phyloP scores from a whole-genome alignment of 495 filamentous ascomycete species.

The Thermochaetoides thermophila region DNA sequence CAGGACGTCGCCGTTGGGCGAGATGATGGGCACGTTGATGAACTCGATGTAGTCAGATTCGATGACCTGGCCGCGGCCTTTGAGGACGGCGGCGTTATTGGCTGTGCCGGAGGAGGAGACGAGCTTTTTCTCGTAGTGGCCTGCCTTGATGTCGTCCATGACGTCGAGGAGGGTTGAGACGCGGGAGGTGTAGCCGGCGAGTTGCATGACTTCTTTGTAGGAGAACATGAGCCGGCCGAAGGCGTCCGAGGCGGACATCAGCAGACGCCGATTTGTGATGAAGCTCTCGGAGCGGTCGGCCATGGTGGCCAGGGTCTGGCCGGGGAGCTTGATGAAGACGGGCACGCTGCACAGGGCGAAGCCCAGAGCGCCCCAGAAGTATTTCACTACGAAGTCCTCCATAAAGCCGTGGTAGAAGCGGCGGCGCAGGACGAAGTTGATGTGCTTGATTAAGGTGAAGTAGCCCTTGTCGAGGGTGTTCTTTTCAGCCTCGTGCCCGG shows the following conservation, averaged over 20 bases:
- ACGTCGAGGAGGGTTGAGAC: conserved; percentile 81
- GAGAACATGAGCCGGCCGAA: conserved; percentile 97
- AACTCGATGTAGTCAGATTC: conserved; percentile 79
- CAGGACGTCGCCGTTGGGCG: conserved; percentile 86
- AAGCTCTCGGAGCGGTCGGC: conserved; percentile 91
- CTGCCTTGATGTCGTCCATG: conserved; percentile 81
- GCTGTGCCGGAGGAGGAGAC: conserved; percentile 73
- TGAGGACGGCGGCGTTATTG: conserved; percentile 63
- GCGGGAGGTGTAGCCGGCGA: conserved; percentile 88
- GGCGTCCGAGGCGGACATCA: conserved; percentile 83
- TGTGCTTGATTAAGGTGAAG: conserved; percentile 96
- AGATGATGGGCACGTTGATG: conserved; percentile 87
- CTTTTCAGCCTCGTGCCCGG: conserved; percentile 91
- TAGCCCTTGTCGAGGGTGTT: conserved; percentile 96
- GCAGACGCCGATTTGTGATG: conserved; percentile 83
- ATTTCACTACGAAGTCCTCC: conserved; percentile 99
- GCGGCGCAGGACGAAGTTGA: conserved; percentile 82
- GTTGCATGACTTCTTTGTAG: conserved; percentile 90
- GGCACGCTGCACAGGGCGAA: conserved; percentile 89
- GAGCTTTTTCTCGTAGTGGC: conserved; percentile 88
- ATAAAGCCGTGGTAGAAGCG: conserved; percentile 92
- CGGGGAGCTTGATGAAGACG: conserved; percentile 88
- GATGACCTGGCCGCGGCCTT: conserved; percentile 58
- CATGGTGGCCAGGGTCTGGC: conserved; percentile 50
- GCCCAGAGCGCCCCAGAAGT: conserved; percentile 94